Base-by-base conservation (phyloP, 1,284 basidiomycete genomes). In the Ustilago loliicola region DNA sequence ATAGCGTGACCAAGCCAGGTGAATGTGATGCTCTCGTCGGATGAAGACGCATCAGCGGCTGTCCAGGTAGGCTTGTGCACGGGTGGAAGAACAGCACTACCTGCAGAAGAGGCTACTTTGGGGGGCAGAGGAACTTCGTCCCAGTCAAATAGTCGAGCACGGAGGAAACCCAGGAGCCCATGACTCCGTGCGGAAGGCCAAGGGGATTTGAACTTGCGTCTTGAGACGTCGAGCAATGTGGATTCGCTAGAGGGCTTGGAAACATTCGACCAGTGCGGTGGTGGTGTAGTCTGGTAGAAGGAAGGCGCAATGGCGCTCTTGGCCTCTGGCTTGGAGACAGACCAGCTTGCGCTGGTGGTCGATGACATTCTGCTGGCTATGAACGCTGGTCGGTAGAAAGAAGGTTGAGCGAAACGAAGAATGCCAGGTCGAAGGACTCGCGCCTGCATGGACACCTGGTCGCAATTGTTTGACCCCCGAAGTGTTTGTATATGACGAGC, bases 1-100 rank as follows among this genome's bases (percentile, higher is more conserved):
- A 69, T 65, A n/a, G 80, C 80, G 38, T 81, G 80, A 15, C 81
- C 80, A 19, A 83, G 64, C 80, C 80, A 83, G 32, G 78, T 83
- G 61, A 80, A 80, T 7, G 58, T 64, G 53, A 80, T 65, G 27
- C 52, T 63, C 10, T 72, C 57, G 29, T 42, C 30, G 3, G 32
- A 42, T 13, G 48, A 27, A n/a, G 48, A 50, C 34, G 56, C 29
- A 1, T 17, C 25, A 7, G 64, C 17, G 3, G 64, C 56, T 2
- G 52, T 55, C 72, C 76, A 75, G 6, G 59, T 61, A 3, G 68
- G 76, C 40, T 62, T 72, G 62, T 72, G 45, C 6, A 79, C 72
- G 29, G 66, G 66, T 10, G 76, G 76, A 0, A 78, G 71, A 11
- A 48, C 58, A 6, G 76, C 61, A 8, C 42, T 53, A 19, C 65